Evolutionary conservation across 345 rosid species (phyloP).

Genomic region (Euclidium syriacum): DNA sequence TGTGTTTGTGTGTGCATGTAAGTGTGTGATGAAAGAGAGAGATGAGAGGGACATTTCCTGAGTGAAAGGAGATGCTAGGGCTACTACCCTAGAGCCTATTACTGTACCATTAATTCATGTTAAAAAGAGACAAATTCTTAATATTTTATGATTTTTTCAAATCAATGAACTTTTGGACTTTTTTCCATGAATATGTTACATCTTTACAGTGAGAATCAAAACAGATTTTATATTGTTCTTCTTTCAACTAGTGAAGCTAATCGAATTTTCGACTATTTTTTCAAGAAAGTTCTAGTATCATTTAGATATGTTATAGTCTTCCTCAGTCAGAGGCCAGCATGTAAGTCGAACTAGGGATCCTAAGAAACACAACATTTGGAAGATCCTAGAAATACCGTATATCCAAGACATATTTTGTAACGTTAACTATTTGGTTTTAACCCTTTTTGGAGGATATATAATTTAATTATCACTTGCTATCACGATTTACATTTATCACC

Average conservation of each 20-base stretch:
- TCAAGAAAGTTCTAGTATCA: too few species aligned
- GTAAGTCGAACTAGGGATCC: too few species aligned
- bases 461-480: neutral
- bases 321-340: too few species aligned
- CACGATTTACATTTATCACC: neutral
- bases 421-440: neutral
- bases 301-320: too few species aligned
- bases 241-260: neutral
- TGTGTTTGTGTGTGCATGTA: slow-evolving; percentile 14
- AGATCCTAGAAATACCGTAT: too few species aligned
- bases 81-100: slow-evolving; percentile 44
- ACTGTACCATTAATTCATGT: slow-evolving; percentile 29
- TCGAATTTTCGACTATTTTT: neutral
- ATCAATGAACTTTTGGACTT: slow-evolving; percentile 11
- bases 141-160: neutral
- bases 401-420: too few species aligned
- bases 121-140: slow-evolving; percentile 22
- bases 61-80: slow-evolving; percentile 33
- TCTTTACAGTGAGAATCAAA: neutral
- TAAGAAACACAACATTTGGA: too few species aligned
- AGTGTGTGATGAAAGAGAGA: slow-evolving; percentile 24
- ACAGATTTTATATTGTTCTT: neutral
- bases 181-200: neutral
- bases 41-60: slow-evolving; percentile 52
- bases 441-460: neutral